Conservation (phyloP, 371 early-diverging fungal genomes). For the Catenaria anguillulae region DNA sequence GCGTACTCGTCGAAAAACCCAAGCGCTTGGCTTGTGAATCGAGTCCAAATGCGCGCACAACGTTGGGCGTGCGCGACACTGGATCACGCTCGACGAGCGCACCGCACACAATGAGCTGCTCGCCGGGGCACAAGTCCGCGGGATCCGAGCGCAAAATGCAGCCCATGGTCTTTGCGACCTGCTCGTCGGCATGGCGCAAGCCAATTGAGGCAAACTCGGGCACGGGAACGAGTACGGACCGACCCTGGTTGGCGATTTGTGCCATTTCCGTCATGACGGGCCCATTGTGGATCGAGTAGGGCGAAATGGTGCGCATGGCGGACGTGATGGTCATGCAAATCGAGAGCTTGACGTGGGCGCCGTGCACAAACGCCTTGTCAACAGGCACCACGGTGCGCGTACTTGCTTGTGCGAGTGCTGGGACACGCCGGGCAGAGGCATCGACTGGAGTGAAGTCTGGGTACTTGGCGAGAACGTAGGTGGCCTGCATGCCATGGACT, state of each 20-base stretch:
- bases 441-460: constrained; percentile 25
- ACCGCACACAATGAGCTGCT: constrained; percentile 43
- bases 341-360: constrained; percentile 34
- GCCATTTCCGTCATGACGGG: constrained; percentile 39
- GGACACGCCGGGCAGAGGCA: constrained; percentile 23
- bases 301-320: constrained; percentile 55
- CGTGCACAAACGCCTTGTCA: constrained; percentile 11
- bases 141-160: constrained; percentile 38
- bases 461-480: constrained; percentile 38
- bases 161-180: no score
- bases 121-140: constrained; percentile 13
- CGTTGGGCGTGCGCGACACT: constrained; percentile 14
- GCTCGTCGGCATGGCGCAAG: constrained; percentile 43
- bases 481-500: constrained; percentile 48
- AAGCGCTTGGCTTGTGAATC: no score
- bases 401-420: constrained; percentile 44
- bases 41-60: background rate
- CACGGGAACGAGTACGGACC: background rate
- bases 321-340: constrained; percentile 53
- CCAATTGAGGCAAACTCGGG: constrained; percentile 44
- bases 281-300: constrained; percentile 49
- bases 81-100: constrained; percentile 45
- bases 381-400: constrained; percentile 41
- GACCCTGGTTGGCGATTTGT: constrained; percentile 28
- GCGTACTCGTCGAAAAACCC: background rate